Evolutionary conservation across 2,329 filamentous ascomycete species (phyloP), one percentile per base, ranked within the genome.

Genomic region (Drechslera avenae): DNA sequence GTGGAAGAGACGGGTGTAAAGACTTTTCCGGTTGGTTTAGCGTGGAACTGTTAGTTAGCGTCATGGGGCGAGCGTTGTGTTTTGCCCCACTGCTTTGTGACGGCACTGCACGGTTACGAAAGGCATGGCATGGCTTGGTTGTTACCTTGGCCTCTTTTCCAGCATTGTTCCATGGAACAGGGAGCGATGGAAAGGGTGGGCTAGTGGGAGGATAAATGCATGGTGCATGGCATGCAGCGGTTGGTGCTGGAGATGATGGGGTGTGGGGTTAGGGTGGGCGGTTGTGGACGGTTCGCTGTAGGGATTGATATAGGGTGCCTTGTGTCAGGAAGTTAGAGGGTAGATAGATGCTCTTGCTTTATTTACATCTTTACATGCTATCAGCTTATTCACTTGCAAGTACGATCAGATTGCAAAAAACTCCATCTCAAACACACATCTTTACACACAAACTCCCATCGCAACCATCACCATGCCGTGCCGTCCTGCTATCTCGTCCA

Each of bases 401-500:
- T 12, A 28, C 26, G 5, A 12, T 28, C 12, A 12, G 4, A 41
- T 39, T 14, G 13, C 21, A 35, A 7, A 12, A 17, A 21, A 21
- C 19, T 28, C 13, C 8, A 14, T 9, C 32, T 14, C 13, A 2
- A 23, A 23, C 21, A 23, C 21, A 23, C 41, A 33, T 33, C 21
- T n/a, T 17, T 19, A 34, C 16, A 23, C 17, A 10, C 30, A 12
- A 28, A 10, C 33, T 21, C 19, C 12, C 2, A 46, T 33, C 13
- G 45, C 16, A 7, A 33, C 46, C 35, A 6, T 47, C 50, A 71
- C 35, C 2, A 80, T 80, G 77, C 66, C 79, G 55, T 84, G 79
- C 70, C 81, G 79, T 57, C 81, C 87, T 57, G 87, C 81, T 32
- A 91, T 93, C 66, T 86, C 86, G 50, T 88, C 87, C 56, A 89